Base-by-base conservation (phyloP, 441 rosid genomes). In the Populus hybrid region DNA sequence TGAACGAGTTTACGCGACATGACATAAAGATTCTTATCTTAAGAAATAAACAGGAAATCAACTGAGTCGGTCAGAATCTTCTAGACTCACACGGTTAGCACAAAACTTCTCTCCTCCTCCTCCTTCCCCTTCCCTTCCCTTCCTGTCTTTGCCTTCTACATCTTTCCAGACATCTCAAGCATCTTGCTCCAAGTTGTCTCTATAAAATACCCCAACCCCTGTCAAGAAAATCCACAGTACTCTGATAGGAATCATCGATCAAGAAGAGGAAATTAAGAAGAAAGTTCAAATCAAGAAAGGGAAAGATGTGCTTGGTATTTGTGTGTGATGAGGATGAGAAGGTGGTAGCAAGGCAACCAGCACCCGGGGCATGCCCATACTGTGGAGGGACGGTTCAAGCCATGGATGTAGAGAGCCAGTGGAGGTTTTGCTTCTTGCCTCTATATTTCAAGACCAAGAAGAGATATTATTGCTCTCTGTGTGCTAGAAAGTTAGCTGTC, bases 361-460 rank as follows among this genome's bases (percentile, higher is more conserved):
- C 99, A 23, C 88, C 94, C 0, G 97, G 99, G 1, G 81, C 85
- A 9, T 93, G 99, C 76, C 96, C 99, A 0, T 86, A 86, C 82
- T 95, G 99, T 65, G 91, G 93, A 0, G 98, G 99, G 11, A 87
- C 80, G 87, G 90, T 95, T 59, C 81, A 87, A 71, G 92, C 94
- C 73, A 69, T 89, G 38, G 98, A 90, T 42, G 84, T 91, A 0
- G 93, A 95, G 87, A 91, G 81, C 2, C 87, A 85, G 65, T 87
- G 94, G 94, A 86, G 91, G 69, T 82, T 93, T 83, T 95, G 95
- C 79, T 92, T 90, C 89, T 81, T 95, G 75, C 92, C 94, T 71
- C 57, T 95, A 42, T 91, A 87, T 78, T 89, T 87, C 84, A 87
- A 86, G n/a, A 83, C 91, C 71, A 93, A 91, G 84, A 87, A 90